Base-by-base conservation (phyloP, 139 green algal genomes). In the Mesostigma viride region DNA sequence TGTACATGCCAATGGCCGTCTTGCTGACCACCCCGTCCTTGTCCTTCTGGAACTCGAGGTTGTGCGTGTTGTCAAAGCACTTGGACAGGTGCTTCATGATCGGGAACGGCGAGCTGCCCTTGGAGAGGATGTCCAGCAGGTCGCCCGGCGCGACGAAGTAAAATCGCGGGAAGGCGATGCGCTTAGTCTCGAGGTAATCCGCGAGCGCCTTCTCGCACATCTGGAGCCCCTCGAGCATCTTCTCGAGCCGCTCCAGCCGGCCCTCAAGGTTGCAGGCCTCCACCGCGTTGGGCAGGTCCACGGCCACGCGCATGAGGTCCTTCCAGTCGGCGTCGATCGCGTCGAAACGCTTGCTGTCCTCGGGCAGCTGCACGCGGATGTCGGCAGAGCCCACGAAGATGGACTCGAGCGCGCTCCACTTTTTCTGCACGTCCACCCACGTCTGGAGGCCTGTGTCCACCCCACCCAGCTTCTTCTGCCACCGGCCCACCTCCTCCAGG, bases 101-200 rank as follows among this genome's bases (percentile, higher is more conserved):
- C 67, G 86, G 74, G 67, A 89, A 85, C 0, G 88, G 87, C 59
- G 71, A 84, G 35, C 26, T 60, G 57, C 89, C 89, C 79, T 92
- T 92, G 62, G 84, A 86, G 30, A 95, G 77, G 53, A 95, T 92
- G 77, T 95, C 89, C 69, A 95, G 79, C 74, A 95, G 78, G 72
- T 95, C 89, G 11, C 84, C 85, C 14, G 85, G 82, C 86, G 89
- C 76, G 30, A 96, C 85, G 67, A 96, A 96, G 79, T 96, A 96
- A 76, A 96, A 95, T 8, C 90, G 82, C 0, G 90, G 90, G 72
- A 96, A 96, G 8, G 86, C 86, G 1, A 90, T 80, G 35, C 17
- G 88, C 79, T 95, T 95, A 34, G 87, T 94, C 76, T 95, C 90
- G 65, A 95, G 69, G 71, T 95, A 95, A 57, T 91, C 87, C 83